A percentile compares a stretch with the other conserved stretches of the same genome.
Conservation (phyloP, 345 rosid genomes). For the Isatis tinctoria region DNA sequence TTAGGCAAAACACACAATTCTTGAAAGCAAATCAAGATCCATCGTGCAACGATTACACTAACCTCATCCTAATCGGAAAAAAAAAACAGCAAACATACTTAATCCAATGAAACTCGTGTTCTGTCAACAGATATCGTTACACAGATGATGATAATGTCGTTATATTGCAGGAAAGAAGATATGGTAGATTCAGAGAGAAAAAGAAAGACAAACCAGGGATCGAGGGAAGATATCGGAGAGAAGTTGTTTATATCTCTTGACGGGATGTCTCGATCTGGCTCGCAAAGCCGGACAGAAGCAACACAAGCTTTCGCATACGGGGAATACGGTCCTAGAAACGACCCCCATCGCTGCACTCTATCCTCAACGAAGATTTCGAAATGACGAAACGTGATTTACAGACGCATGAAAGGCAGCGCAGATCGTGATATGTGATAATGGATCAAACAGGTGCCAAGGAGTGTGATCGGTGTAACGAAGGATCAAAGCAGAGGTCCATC, state of each 20-base stretch:
- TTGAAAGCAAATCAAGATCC: not conserved
- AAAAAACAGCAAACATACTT: not conserved
- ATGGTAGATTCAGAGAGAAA: not conserved
- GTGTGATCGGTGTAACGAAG: not conserved
- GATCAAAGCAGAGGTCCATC: slow-evolving; percentile 21
- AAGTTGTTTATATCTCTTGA: slow-evolving; percentile 65
- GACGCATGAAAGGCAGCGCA: not conserved
- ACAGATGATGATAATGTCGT: not conserved
- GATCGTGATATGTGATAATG: not conserved
- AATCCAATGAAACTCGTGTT: not conserved
- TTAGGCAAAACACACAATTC: not conserved
- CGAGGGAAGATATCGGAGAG: slow-evolving; percentile 59
- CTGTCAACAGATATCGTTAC: not conserved
- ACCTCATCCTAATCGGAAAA: not conserved
- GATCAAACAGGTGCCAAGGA: not conserved
- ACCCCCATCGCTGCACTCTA: slow-evolving; percentile 30
- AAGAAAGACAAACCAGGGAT: slow-evolving; percentile 38
- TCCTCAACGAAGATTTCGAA: not conserved
- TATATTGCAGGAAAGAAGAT: not conserved
- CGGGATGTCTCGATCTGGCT: slow-evolving; percentile 71
- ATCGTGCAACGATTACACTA: not conserved
- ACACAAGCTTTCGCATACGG: slow-evolving; percentile 54
- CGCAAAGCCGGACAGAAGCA: slow-evolving; percentile 59
- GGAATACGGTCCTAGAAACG: slow-evolving; percentile 47
- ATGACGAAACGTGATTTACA: not conserved